A percentile compares a stretch with the other conserved stretches of the same genome.
Conservation (phyloP, 345 rosid genomes). For the Kandelia obovata region DNA sequence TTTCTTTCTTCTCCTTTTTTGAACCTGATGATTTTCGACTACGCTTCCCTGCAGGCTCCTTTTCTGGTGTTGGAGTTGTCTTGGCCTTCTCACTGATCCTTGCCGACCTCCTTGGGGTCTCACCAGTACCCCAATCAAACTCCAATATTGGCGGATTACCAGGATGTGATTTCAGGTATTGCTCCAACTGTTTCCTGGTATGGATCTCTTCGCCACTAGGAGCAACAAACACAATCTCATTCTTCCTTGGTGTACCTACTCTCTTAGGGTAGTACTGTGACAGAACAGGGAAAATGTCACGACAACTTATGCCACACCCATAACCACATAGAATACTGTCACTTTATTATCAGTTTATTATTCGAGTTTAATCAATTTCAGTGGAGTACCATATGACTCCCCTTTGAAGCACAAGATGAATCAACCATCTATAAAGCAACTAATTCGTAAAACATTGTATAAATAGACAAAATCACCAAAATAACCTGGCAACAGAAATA, state of each 20-base stretch:
- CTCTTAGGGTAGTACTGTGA: slow-evolving; percentile 57
- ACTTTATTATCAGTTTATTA: neutral
- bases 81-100: slow-evolving; percentile 71
- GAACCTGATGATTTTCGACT: slow-evolving; percentile 46
- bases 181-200: slow-evolving; percentile 66
- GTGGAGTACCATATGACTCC: no score
- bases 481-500: neutral
- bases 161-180: slow-evolving; percentile 67
- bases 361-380: no score
- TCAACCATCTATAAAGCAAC: no score
- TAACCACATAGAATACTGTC: neutral
- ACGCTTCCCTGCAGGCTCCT: slow-evolving; percentile 66
- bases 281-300: slow-evolving; percentile 1
- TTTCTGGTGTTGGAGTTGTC: slow-evolving; percentile 64
- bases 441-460: no score
- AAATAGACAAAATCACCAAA: no score
- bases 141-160: slow-evolving; percentile 55
- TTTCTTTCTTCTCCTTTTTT: slow-evolving; percentile 48
- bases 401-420: neutral
- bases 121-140: slow-evolving; percentile 84
- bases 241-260: slow-evolving; percentile 58
- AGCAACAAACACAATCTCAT: slow-evolving; percentile 61
- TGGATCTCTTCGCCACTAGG: slow-evolving; percentile 75
- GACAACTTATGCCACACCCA: no score
- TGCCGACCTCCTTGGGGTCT: slow-evolving; percentile 79